Evolutionary conservation across 192 early-diverging fungal species (phyloP), one percentile per base, ranked within the genome.

Genomic region (Coemansia sp.): DNA sequence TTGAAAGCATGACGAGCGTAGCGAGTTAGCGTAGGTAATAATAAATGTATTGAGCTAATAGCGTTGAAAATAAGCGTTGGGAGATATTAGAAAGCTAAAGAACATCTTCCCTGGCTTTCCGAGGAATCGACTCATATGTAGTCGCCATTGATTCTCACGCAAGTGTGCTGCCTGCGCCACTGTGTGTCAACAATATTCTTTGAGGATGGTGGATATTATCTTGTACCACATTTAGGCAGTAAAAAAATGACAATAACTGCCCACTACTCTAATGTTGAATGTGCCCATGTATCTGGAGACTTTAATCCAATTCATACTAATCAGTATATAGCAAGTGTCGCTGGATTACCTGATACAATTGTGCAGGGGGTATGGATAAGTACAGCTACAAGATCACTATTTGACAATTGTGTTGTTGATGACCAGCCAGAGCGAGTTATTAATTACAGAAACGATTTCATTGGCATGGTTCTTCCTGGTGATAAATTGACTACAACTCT

Each of bases 361-460:
- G 95, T 92, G 5, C 95, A 98, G 69, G 93, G 95, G 38, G 86
- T 94, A 88, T 98, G 92, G 92, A 98, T 93, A n/a, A 84, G 81
- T 53, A 90, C 93, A 8, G 86, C 91, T 4, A 93, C 91, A 22
- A 82, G 93, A 44, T 91, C 93, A 69, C 86, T 92, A 67, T 86
- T 98, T 11, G 95, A 98, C 66, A 84, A 87, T 46, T 87, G 85
- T 53, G 92, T 89, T 53, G 92, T 93, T 48, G 87, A 89, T 58
- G 91, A 93, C 70, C 71, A 86, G 30, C 91, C 93, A 37, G 83
- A 86, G 62, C 88, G 91, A 44, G 91, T 95, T 43, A 84, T 84
- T 17, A 83, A 69, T 18, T 95, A 91, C 67, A 59, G 83, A 40
- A 88, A 90, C 33, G 84, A 82, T 45, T 98, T 94, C 79, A 65